Percentiles rank a stretch among this genome's conserved stretches.
Evolutionary conservation across 2,329 filamentous ascomycete genomes (phyloP).

Genomic region (Alternaria infectoria): DNA sequence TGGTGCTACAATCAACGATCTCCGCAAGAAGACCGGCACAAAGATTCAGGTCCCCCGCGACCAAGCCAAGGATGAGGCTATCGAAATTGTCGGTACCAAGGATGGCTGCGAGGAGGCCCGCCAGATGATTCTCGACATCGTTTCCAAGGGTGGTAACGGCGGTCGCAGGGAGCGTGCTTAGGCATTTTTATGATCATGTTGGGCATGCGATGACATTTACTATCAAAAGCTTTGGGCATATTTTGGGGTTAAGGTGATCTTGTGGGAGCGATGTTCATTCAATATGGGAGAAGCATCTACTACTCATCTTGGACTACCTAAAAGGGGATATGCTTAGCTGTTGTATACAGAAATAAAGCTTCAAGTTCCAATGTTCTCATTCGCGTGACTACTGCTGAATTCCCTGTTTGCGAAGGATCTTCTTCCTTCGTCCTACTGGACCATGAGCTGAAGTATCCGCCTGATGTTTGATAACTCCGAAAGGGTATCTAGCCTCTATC

Average conservation of each 20-base stretch:
- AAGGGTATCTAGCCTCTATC: not conserved
- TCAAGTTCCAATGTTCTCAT: not conserved
- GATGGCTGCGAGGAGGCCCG: constrained; percentile 86
- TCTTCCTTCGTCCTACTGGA: not conserved
- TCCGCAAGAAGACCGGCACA: constrained; percentile 90
- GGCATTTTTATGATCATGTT: not conserved
- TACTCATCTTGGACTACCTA: not conserved
- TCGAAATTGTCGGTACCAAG: constrained; percentile 82
- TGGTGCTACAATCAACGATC: constrained; percentile 89
- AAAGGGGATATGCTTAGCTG: not conserved
- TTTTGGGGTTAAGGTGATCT: not conserved
- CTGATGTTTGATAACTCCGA: not conserved
- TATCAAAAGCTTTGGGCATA: not conserved
- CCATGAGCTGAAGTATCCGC: too few species aligned
- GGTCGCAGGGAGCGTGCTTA: constrained; percentile 26
- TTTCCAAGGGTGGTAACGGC: constrained; percentile 52
- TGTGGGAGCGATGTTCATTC: not conserved
- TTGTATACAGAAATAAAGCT: not conserved
- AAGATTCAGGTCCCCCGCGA: constrained; percentile 91
- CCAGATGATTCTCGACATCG: constrained; percentile 85
- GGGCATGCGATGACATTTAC: not conserved
- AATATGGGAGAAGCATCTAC: not conserved
- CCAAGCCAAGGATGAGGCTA: constrained; percentile 77
- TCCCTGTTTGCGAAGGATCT: too few species aligned
- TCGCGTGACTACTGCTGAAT: not conserved